phyloP scores from a whole-genome alignment of 768 basidiomycete genomes.

The Tephrocybe rancida region DNA sequence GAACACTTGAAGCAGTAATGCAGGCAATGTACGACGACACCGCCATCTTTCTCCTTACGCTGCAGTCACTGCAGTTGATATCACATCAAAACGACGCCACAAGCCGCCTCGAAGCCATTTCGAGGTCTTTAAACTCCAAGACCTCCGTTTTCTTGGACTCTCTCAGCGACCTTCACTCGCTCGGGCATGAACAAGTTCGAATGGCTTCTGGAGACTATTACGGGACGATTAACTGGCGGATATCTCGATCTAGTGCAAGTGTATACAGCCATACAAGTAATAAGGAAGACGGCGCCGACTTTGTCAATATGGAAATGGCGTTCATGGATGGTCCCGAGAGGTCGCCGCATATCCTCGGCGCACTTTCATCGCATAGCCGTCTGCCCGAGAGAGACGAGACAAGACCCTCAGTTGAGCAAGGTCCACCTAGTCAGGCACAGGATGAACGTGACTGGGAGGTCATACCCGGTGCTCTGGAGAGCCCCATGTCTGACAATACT shows the following conservation, averaged over 20 bases:
- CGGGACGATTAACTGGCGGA: conserved; percentile 75
- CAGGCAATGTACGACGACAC: conserved; percentile 79
- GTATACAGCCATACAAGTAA: conserved; percentile 31
- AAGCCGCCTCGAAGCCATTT: conserved; percentile 51
- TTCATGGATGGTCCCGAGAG: conserved; percentile 6
- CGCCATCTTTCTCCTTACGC: conserved; percentile 54
- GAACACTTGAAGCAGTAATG: conserved; percentile 66
- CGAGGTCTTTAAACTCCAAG: conserved; percentile 56
- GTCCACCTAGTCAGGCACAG: not conserved
- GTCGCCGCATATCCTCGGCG: not conserved
- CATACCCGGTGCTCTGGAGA: conserved; percentile 18
- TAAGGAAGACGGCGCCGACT: conserved; percentile 32
- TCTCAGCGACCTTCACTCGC: conserved; percentile 57
- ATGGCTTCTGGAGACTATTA: conserved; percentile 69
- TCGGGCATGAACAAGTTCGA: conserved; percentile 73
- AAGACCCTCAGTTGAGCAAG: not conserved
- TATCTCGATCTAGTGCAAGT: conserved; percentile 66
- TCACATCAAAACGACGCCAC: too few species aligned
- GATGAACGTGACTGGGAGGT: conserved; percentile 5
- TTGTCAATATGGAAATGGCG: conserved; percentile 60
- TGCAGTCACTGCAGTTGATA: conserved; percentile 51
- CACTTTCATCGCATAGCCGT: conserved; percentile 7
- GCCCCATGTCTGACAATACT: conserved; percentile 39
- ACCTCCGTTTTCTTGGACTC: conserved; percentile 56
- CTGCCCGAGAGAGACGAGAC: conserved; percentile 17